These are phyloP conservation scores for Zymoseptoria crescenta DNA, from an alignment of 2,329 filamentous ascomycete genomes.

Conservation along the genomic window DNA sequence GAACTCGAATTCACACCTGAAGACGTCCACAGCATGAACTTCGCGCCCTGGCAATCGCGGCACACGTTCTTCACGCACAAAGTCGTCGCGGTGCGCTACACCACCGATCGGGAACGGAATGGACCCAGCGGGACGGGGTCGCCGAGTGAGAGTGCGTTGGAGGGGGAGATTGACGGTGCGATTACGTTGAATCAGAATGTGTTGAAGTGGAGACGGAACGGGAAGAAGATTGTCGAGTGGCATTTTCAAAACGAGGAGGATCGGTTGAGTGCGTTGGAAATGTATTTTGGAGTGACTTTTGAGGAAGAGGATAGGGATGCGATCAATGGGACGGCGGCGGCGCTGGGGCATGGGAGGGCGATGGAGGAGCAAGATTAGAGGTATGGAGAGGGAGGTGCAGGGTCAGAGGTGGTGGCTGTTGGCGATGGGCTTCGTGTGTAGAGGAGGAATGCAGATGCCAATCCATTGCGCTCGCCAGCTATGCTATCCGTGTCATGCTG, in stretches of 20 bases:
- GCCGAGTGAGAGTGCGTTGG: constrained; percentile 9
- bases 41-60: constrained; percentile 42
- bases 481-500: background rate
- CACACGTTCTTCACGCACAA: constrained; percentile 48
- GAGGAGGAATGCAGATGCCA: background rate
- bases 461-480: background rate
- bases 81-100: constrained; percentile 42
- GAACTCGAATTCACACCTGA: constrained; percentile 54
- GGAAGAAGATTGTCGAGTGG: constrained; percentile 32
- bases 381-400: background rate
- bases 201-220: constrained; percentile 25
- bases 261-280: constrained; percentile 36
- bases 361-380: constrained; percentile 6
- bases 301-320: constrained; percentile 32
- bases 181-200: constrained; percentile 20
- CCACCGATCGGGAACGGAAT: constrained; percentile 11
- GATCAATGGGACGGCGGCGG: constrained; percentile 26
- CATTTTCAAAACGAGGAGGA: constrained; percentile 36
- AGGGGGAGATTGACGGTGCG: constrained; percentile 20
- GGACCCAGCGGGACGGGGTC: constrained; percentile 10
- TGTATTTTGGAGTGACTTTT: constrained; percentile 40
- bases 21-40: constrained; percentile 56
- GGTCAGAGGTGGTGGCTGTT: background rate
- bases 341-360: constrained; percentile 7
- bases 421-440: background rate